Conservation (phyloP, 2,329 filamentous ascomycete genomes). For the Macrophomina tecta region DNA sequence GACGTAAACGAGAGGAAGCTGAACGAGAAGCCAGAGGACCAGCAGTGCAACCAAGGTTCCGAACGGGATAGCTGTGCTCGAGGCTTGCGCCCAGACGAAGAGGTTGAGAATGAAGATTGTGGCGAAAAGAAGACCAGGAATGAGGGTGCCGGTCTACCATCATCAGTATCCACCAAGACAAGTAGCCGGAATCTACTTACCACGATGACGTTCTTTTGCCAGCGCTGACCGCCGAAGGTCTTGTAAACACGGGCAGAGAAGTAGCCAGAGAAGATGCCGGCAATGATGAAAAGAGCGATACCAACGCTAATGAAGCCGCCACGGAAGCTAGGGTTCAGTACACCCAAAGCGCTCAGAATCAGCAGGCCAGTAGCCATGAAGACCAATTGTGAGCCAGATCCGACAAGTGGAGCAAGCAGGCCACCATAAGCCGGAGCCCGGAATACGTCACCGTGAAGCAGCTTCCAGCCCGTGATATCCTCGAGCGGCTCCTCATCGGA, state of each 20-base stretch:
- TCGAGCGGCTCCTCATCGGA: slow-evolving; percentile 77
- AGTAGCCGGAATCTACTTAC: slow-evolving; percentile 18
- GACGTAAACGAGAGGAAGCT: slow-evolving; percentile 81
- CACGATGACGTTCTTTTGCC: slow-evolving; percentile 73
- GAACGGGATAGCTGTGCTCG: slow-evolving; percentile 85
- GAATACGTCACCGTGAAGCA: slow-evolving; percentile 88
- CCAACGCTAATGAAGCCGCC: slow-evolving; percentile 87
- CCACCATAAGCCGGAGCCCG: slow-evolving; percentile 72
- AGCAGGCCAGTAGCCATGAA: slow-evolving; percentile 80
- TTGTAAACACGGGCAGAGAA: slow-evolving; percentile 84
- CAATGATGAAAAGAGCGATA: slow-evolving; percentile 81
- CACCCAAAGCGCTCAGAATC: slow-evolving; percentile 73
- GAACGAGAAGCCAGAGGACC: slow-evolving; percentile 82
- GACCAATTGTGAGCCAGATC: slow-evolving; percentile 84
- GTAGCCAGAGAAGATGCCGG: slow-evolving; percentile 84
- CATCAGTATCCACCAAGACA: slow-evolving; percentile 32
- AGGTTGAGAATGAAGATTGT: slow-evolving; percentile 82
- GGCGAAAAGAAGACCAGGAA: slow-evolving; percentile 78
- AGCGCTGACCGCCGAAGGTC: slow-evolving; percentile 78
- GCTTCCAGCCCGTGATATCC: slow-evolving; percentile 86
- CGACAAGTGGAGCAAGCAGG: slow-evolving; percentile 78
- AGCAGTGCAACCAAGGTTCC: slow-evolving; percentile 75
- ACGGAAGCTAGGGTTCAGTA: slow-evolving; percentile 87
- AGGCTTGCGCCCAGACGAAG: slow-evolving; percentile 89
- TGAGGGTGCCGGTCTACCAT: slow-evolving; percentile 70